A percentile compares a stretch with the other conserved stretches of the same genome.
phyloP scores from a whole-genome alignment of 2,329 filamentous ascomycete species.

The Xylariaceae sp. region DNA sequence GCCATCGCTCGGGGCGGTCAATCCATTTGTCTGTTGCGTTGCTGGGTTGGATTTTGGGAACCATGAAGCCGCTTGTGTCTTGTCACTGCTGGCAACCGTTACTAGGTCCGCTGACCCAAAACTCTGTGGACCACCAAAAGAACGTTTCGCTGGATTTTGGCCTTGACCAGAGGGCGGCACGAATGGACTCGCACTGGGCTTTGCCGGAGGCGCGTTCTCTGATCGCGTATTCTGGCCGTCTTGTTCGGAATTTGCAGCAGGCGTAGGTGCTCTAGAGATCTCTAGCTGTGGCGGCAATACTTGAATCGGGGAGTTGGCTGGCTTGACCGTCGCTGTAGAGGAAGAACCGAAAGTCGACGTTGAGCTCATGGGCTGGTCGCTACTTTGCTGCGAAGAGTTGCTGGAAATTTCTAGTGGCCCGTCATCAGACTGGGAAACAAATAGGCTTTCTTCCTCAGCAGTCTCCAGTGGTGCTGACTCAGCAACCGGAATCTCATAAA shows the following conservation, averaged over 20 bases:
- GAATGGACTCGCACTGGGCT: neutral
- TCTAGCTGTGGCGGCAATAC: no score
- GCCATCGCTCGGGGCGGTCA: no score
- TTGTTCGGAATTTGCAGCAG: neutral
- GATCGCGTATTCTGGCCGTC: neutral
- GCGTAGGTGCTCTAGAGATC: no score
- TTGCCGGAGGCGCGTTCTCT: neutral
- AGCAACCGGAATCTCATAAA: conserved; percentile 34
- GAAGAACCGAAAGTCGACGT: conserved; percentile 9
- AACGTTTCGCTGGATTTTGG: no score
- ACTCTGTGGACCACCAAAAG: no score
- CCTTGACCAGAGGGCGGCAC: no score
- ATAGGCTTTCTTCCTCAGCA: conserved; percentile 23
- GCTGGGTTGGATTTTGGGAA: no score
- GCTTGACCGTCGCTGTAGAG: neutral
- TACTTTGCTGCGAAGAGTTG: conserved; percentile 5
- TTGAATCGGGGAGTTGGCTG: neutral
- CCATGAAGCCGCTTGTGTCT: no score
- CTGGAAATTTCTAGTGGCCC: conserved; percentile 2
- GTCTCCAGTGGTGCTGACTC: neutral
- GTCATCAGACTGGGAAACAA: conserved; percentile 22
- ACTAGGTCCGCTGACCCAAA: no score
- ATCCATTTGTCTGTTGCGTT: no score
- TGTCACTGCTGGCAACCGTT: no score
- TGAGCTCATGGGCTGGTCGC: conserved; percentile 10